A percentile compares a stretch with the other conserved stretches of the same genome.
Evolutionary conservation across 2,329 filamentous ascomycete species (phyloP).

Genomic region (Oidium heveae): DNA sequence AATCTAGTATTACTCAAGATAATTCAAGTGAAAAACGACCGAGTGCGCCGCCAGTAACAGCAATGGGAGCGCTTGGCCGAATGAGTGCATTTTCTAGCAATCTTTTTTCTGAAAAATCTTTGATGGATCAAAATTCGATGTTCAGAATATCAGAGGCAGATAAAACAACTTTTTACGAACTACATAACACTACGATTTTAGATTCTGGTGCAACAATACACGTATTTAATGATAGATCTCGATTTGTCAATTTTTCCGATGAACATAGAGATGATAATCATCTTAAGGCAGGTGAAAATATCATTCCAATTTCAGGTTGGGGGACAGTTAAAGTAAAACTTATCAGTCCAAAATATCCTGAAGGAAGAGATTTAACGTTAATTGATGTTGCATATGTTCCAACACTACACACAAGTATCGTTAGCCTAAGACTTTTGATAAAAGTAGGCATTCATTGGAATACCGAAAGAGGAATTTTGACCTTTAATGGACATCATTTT

Average conservation of each 20-base stretch:
- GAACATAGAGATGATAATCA: background rate
- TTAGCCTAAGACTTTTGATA: background rate
- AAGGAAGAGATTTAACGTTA: background rate
- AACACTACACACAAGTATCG: background rate
- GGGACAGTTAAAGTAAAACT: background rate
- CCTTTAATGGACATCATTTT: background rate
- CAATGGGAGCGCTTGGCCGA: background rate
- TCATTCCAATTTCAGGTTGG: background rate
- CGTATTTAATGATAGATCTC: background rate
- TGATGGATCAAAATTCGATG: background rate
- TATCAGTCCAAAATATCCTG: background rate
- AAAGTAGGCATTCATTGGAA: background rate
- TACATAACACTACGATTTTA: background rate
- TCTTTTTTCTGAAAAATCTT: background rate
- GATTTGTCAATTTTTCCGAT: background rate
- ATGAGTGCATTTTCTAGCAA: background rate
- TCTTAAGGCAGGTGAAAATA: background rate
- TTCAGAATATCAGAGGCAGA: background rate
- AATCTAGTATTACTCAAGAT: background rate
- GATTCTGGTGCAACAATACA: background rate
- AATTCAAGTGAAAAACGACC: background rate
- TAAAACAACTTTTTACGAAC: background rate
- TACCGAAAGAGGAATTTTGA: background rate
- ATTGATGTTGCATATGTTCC: background rate
- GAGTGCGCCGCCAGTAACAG: background rate